Conservation (phyloP, 495 filamentous ascomycete genomes). For the Trichoderma gamsii region DNA sequence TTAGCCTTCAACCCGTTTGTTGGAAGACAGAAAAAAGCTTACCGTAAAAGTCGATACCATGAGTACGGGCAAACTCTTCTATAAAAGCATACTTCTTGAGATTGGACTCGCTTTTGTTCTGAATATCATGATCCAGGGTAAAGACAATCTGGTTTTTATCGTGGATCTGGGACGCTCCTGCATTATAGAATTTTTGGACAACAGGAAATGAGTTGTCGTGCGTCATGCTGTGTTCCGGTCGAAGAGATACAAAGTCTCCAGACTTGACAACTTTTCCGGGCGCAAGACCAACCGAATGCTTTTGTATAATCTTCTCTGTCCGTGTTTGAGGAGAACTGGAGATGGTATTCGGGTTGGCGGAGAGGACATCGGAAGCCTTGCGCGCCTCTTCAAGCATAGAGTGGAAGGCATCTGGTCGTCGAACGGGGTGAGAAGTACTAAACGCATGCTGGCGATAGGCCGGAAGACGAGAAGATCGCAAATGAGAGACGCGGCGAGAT, state of each 20-base stretch:
- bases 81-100: conserved; percentile 81
- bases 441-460: too few species aligned
- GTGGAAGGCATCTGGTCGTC: background rate
- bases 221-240: conserved; percentile 74
- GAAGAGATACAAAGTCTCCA: conserved; percentile 79
- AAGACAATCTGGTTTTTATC: conserved; percentile 74
- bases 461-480: too few species aligned
- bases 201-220: conserved; percentile 94
- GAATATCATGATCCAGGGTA: conserved; percentile 90
- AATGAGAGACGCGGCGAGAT: too few species aligned
- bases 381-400: background rate
- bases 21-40: too few species aligned
- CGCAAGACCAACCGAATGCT: conserved; percentile 63
- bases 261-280: conserved; percentile 63
- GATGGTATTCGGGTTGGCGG: background rate
- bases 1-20: too few species aligned
- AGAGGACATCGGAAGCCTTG: background rate
- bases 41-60: conserved; percentile 75
- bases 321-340: conserved; percentile 59
- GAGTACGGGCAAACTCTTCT: conserved; percentile 74
- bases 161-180: conserved; percentile 73
- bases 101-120: conserved; percentile 79
- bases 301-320: conserved; percentile 89
- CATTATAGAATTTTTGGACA: conserved; percentile 77
- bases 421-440: too few species aligned